Base-by-base conservation (phyloP, 768 basidiomycete species). In the Fomitopsis serialis region DNA sequence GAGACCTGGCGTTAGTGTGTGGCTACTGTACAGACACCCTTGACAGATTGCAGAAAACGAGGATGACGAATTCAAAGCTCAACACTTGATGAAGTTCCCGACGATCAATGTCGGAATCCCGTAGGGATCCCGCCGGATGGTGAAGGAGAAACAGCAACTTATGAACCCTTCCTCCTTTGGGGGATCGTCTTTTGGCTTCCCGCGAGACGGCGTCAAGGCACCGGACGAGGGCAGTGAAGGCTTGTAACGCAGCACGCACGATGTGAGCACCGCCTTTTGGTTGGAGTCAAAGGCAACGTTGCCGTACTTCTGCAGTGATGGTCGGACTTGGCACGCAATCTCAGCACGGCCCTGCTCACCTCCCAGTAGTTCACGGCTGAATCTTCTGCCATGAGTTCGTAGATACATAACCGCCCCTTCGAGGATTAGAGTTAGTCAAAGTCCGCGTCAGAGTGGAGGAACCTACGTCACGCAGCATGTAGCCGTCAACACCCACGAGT, bases 311-410 rank as follows among this genome's bases (percentile, higher is more conserved):
- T 93, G 67, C 43, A 37, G 24, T 11, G 11, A 11, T 32, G 29
- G 29, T 11, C 11, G 11, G 19, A 45, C 22, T 45, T 21, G 25
- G 9, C 19, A n/a, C n/a, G n/a, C n/a, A n/a, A n/a, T n/a, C n/a
- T n/a, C n/a, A 7, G 34, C 44, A 6, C 5, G 6, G 15, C 5
- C 15, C 15, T 23, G 61, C 78, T 40, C 34, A 88, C 92, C 84
- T 98, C 95, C 92, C 93, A 98, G 63, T 97, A 98, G 66, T 95
- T 93, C 40, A 97, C 94, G 2, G 94, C 93, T 1, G 86, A 88
- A 66, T 96, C 94, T 68, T 99, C 96, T 0, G 94, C 89, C 95
- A 99, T 97, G 45, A 98, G 80, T 68, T 98, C 96, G 70, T 97
- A 98, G 53, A 99, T 97, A 63, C 94, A 96, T 22, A 97, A 70